Evolutionary conservation across 208 protist genomes (phyloP), one percentile per base, ranked within the genome.

Genomic region (Wallacemonas rigidus): DNA sequence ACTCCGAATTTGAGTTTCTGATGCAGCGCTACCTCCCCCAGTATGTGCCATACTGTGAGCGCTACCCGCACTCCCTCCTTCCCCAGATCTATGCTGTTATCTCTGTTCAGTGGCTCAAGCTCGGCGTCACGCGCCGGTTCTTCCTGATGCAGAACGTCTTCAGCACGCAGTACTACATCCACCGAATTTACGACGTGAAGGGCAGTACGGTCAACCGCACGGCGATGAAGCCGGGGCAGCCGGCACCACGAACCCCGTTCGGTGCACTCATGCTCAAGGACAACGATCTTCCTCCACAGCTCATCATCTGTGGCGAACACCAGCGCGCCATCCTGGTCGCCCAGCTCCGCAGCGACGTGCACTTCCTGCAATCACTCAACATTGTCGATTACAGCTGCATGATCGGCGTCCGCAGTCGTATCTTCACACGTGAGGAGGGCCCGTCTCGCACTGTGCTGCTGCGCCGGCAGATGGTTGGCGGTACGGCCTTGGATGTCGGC

Each of bases 131-230:
- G 54, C 80, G 87, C 65, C 82, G 81, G 55, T 97, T 96, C 73
- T 85, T 98, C n/a, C 75, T 98, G 8, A 98, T 98, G 93, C 89
- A 94, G 58, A 98, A 98, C 84, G 88, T 98, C 9, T 98, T 98
- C 64, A 74, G 77, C 26, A 95, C 94, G 8, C 72, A 73, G 6
- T 85, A 93, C 73, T 96, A 93, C 81, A 97, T 98, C 54, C 81
- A 97, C 72, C 83, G 88, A 40, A 90, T 92, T 60, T 98, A 95
- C 72, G 94, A 98, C 80, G 77, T 98, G 8, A 98, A 98, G 80
- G 95, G 95, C 53, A 97, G 89, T 67, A 91, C 88, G 11, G 87
- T 94, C 26, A 90, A 90, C 8, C 82, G 93, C 4, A 85, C 79
- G 1, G 90, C 85, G 3, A 68, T 82, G 8, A 71, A 82, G 68